Base-by-base conservation (phyloP, 805 yeast genomes). In the Naumovozyma castellii region DNA sequence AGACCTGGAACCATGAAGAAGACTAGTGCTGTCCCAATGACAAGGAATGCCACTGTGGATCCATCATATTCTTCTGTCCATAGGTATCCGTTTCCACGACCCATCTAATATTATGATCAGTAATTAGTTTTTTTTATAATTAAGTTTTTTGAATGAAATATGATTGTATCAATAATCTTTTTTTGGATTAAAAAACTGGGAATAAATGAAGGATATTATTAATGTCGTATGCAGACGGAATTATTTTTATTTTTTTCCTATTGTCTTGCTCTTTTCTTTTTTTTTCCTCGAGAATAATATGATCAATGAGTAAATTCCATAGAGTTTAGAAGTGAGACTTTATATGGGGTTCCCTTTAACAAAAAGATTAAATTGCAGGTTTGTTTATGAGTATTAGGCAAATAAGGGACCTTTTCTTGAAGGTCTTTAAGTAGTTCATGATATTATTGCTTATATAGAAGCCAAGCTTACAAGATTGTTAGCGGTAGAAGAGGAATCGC, bases 1-100 rank as follows among this genome's bases (percentile, higher is more conserved):
- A 90, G 75, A 14, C 97, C 97, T 15, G 97, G 96, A 19, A 90
- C 76, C 97, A 90, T 90, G 51, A 88, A 69, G 66, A 90, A 75
- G 38, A 88, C 94, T 53, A 85, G 57, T 18, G 84, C 75, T 1
- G 84, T 69, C 28, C 83, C 81, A 6, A 77, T 52, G 13, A 80
- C 64, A 47, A 81, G 69, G 48, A 79, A 67, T 18, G 68, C 60
- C 10, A 73, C 64, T 1, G 72, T 65, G 5, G 75, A 72, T 4
- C 64, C 64, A 47, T 71, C 75, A 45, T 73, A 72, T 17, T 53
- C 47, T 46, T 65, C 67, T 4, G 50, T 47, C 59, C 59, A 54
- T 31, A 48, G 18, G 29, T 43, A 42, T 34, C 50, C 53, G 30
- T 47, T 29, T 4, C 18, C 32, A 10, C 37, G 43, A 28, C 39